Evolutionary conservation across 257 asterid genomes (phyloP).

Genomic region (Cruciata laevipes): DNA sequence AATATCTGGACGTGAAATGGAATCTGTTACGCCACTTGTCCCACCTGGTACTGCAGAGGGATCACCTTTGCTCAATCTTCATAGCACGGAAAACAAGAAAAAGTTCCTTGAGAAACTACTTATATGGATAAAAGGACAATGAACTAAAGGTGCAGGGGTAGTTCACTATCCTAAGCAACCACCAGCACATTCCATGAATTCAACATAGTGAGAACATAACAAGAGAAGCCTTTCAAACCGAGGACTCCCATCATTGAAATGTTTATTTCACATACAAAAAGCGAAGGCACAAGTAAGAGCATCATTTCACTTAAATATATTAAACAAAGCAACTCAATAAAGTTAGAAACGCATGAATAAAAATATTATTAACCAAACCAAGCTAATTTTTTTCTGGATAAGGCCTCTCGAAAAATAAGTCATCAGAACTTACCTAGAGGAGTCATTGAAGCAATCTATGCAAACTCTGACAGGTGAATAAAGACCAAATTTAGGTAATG

Average conservation of each 20-base stretch:
- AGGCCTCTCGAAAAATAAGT: no score
- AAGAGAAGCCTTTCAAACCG: neutral
- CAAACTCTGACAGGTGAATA: constrained; percentile 82
- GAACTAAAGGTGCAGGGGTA: neutral
- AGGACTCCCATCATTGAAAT: neutral
- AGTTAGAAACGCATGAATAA: neutral
- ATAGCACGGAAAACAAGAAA: constrained; percentile 12
- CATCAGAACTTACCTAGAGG: constrained; percentile 59
- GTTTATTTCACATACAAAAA: neutral
- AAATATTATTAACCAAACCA: neutral
- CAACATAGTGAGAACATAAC: neutral
- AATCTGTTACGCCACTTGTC: constrained; percentile 46
- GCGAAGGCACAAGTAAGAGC: neutral
- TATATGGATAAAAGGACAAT: neutral
- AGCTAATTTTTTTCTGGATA: constrained; percentile 1
- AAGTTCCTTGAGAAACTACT: neutral
- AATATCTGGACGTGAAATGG: constrained; percentile 67
- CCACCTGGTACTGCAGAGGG: constrained; percentile 46
- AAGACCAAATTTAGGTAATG: constrained; percentile 88
- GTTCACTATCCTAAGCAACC: neutral
- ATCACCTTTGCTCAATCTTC: constrained; percentile 46
- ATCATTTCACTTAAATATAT: neutral
- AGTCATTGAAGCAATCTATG: constrained; percentile 77
- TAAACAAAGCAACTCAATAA: neutral
- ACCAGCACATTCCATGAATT: neutral